These are phyloP conservation scores for Hypoxylon sp. DNA, from an alignment of 2,329 filamentous ascomycete genomes.

Conservation along the genomic window DNA sequence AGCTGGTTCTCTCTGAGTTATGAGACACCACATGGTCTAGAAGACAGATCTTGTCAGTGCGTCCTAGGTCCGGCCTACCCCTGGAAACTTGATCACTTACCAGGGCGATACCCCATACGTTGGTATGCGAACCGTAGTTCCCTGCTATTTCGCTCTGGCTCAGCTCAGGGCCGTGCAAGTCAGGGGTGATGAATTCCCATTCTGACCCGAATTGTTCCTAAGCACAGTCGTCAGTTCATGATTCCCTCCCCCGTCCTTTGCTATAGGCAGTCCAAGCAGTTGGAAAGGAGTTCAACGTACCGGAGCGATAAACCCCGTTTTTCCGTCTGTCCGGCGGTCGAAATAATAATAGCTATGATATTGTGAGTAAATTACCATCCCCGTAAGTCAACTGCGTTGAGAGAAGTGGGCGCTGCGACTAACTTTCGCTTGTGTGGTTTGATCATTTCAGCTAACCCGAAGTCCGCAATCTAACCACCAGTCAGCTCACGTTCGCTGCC, in stretches of 20 bases:
- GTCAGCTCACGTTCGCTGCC: conserved; percentile 1
- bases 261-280: not conserved
- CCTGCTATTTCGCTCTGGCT: conserved; percentile 4
- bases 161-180: not conserved
- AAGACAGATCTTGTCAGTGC: not conserved
- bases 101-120: conserved; percentile 26
- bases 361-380: not conserved
- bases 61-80: not conserved
- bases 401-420: conserved; percentile 5
- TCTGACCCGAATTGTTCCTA: conserved; percentile 26
- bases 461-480: conserved; percentile 36
- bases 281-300: conserved; percentile 15
- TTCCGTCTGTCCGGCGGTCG: not conserved
- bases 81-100: conserved; percentile 6
- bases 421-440: conserved; percentile 39
- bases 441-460: conserved; percentile 22
- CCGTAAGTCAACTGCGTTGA: too few species aligned
- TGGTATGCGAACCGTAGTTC: conserved; percentile 18
- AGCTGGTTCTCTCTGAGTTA: conserved; percentile 29
- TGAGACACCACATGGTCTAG: conserved; percentile 41
- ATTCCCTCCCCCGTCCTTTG: too few species aligned
- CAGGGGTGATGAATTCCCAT: conserved; percentile 2
- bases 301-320: conserved; percentile 23
- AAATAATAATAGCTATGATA: conserved; percentile 33
- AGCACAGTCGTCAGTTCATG: not conserved